phyloP scores from a whole-genome alignment of 2,329 filamentous ascomycete species.

The Cercospora sesami region DNA sequence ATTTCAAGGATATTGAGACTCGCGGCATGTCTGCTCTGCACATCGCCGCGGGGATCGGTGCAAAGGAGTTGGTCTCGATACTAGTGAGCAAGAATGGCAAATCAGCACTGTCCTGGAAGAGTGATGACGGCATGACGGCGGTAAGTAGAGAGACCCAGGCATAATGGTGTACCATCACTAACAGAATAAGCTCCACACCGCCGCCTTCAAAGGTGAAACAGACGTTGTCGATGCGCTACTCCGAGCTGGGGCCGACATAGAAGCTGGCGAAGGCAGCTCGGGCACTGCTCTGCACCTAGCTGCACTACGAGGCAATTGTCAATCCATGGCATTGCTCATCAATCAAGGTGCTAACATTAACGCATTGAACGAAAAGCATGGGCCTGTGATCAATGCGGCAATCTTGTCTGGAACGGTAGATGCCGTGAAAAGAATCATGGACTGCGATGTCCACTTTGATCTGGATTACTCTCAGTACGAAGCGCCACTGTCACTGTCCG shows the following conservation, averaged over 20 bases:
- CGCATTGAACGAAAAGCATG: neutral
- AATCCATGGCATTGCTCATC: neutral
- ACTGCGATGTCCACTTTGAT: neutral
- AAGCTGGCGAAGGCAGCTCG: no score
- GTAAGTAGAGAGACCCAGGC: neutral
- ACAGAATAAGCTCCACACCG: no score
- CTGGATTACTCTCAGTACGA: neutral
- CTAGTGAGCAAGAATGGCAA: neutral
- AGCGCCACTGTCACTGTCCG: neutral
- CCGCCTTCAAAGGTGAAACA: no score
- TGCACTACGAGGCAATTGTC: neutral
- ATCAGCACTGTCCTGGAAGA: neutral
- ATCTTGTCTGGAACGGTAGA: neutral
- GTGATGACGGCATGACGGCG: neutral
- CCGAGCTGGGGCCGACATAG: neutral
- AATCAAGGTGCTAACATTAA: neutral
- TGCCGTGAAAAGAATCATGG: neutral
- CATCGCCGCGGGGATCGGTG: neutral
- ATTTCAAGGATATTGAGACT: neutral
- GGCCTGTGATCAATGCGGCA: neutral
- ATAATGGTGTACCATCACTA: no score
- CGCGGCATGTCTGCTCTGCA: neutral
- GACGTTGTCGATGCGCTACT: neutral
- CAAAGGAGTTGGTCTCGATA: neutral
- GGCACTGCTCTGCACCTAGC: no score